Evolutionary conservation across 768 basidiomycete species (phyloP).

Genomic region (Hemileccinum impolitum): DNA sequence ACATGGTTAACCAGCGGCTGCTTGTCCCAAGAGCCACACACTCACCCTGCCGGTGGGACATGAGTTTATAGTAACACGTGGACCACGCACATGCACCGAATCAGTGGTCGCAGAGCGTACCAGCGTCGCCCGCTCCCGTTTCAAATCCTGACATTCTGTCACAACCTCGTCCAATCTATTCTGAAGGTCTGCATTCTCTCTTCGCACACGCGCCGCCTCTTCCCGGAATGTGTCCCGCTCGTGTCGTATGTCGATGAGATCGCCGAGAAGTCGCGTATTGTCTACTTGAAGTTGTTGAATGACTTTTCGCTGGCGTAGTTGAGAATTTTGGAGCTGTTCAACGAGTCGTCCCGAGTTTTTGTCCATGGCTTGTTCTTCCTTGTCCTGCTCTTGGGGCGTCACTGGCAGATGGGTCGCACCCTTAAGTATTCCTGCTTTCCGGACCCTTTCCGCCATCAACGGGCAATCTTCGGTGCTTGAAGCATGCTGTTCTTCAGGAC

Average conservation of each 20-base stretch:
- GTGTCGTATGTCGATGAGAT: constrained; percentile 26
- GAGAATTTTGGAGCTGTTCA: constrained; percentile 25
- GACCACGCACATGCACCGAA: not conserved
- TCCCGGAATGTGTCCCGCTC: constrained; percentile 25
- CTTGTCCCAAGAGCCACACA: not conserved
- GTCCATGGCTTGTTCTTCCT: not conserved
- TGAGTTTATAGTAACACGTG: not conserved
- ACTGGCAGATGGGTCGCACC: not conserved
- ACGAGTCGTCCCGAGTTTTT: constrained; percentile 15
- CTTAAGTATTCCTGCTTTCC: not conserved
- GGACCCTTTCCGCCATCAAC: constrained; percentile 1
- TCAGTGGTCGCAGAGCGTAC: constrained; percentile 6
- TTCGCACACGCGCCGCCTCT: constrained; percentile 20
- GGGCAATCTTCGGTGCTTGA: not conserved
- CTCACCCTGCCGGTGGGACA: constrained; percentile 12
- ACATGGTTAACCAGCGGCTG: not conserved
- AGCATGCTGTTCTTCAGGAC: not conserved
- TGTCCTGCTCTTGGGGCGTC: no score
- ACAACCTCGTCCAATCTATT: constrained; percentile 17
- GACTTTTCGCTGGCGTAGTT: constrained; percentile 21
- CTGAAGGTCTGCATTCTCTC: constrained; percentile 19
- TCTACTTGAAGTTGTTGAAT: constrained; percentile 28
- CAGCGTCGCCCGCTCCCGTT: constrained; percentile 17
- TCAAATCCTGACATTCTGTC: constrained; percentile 21
- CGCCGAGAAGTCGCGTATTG: constrained; percentile 18